Evolutionary conservation across 371 early-diverging fungal species (phyloP), one percentile per base, ranked within the genome.

Genomic region (Conidiobolus coronatus): DNA sequence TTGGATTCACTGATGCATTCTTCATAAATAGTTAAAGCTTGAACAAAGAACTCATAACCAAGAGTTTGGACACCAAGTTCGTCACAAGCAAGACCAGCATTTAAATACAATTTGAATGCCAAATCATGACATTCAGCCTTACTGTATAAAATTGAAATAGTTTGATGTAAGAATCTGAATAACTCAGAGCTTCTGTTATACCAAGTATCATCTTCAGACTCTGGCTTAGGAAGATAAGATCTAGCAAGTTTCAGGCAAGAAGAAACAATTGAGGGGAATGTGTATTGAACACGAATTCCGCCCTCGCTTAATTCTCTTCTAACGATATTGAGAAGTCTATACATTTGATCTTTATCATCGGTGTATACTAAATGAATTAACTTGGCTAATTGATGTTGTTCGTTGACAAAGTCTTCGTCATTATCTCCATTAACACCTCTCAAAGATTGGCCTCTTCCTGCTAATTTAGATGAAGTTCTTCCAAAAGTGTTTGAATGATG

Each of bases 21-120:
- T 58, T 92, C 93, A 59, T 88, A 94, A 34, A 86, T 68, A 1
- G 82, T 79, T 42, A 92, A 77, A 8, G 91, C 90, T 65, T 88
- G 80, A 5, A 86, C 88, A 59, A 86, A 76, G 59, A 90, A 88
- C 54, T 89, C 91, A 58, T 90, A 88, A 4, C 77, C 73, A 11
- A 81, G 65, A 46, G 88, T 87, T 52, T 91, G 89, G 54, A 82
- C 70, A 1, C 78, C 76, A 20, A 71, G 67, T 53, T 78, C 77
- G 52, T 80, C 77, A 3, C 89, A 85, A 19, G 73, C 71, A 52
- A 82, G 77, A 0, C 82, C 91, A 0, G 85, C 81, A 52, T 79
- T 53, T 44, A 90, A 55, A 55, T 77, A 84, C 44, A 87, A 62
- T 18, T 83, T 73, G 35, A 90, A 60, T 12, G 78, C 74, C 37